Base-by-base conservation (phyloP, 176 grass and related monocot species). In the Paspalum notatum region DNA sequence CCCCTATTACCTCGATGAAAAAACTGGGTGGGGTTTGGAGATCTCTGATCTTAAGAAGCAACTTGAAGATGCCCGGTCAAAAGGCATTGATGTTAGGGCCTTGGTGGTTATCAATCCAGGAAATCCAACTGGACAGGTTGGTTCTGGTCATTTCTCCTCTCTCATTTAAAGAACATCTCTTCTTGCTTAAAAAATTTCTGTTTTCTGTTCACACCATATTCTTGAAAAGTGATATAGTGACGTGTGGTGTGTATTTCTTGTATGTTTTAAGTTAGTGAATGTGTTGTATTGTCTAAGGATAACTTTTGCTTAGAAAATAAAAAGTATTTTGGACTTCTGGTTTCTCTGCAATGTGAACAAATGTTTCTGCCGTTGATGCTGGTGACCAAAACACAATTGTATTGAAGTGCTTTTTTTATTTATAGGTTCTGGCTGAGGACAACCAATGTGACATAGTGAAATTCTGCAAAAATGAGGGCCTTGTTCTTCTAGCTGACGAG, bases 71-170 rank as follows among this genome's bases (percentile, higher is more conserved):
- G 92, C 95, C 63, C 89, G 88, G 66, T 94, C 88, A 54, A 93
- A 87, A 87, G 92, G 92, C 66, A 91, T 98, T 45, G 44, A 63
- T 72, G 95, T 98, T 71, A 90, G 92, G 82, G 88, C 95, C 61
- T 80, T 98, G 75, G 95, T 98, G 44, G 95, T 94, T 66, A 98
- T 98, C 83, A 98, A 98, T 77, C 95, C 96, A 66, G 96, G 96
- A 79, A 99, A 99, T 81, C 96, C 96, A 48, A 99, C 96, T 75
- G 96, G 96, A 66, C 96, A 99, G 92, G 96, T 99, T 89, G 66
- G 66, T 12, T 6, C 37, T 25, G 14, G 32, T 56, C 18, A 20
- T 72, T 60, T 72, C n/a, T 85, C 26, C 9, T 65, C 20, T 43
- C 17, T 37, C 44, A 8, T 72, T 27, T 52, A 38, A 24, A 45